A percentile compares a stretch with the other conserved stretches of the same genome.
Evolutionary conservation across 2,329 filamentous ascomycete species (phyloP).

Genomic region (Clarireedia paspali): DNA sequence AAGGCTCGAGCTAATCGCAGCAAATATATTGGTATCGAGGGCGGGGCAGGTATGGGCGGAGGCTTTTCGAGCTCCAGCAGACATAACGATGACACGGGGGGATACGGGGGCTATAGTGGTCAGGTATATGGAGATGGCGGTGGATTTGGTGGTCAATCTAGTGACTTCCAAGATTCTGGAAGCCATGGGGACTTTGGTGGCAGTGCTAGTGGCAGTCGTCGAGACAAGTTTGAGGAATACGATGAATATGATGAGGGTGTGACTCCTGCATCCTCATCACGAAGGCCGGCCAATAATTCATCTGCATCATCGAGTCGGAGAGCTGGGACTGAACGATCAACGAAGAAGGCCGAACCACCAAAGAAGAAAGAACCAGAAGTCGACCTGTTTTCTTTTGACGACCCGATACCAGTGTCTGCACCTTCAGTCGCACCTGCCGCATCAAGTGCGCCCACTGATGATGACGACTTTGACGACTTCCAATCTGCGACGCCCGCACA

Average conservation of each 20-base stretch:
- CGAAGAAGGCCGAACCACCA: conserved; percentile 59
- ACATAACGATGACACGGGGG: conserved; percentile 76
- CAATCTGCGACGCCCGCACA: conserved; percentile 67
- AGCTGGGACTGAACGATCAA: conserved; percentile 37
- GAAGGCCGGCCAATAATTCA: conserved; percentile 23
- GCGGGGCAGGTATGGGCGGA: conserved; percentile 56
- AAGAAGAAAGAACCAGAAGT: conserved; percentile 85
- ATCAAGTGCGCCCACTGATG: conserved; percentile 37
- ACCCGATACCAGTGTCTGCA: conserved; percentile 47
- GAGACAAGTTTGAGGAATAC: conserved; percentile 89
- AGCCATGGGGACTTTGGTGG: conserved; percentile 16
- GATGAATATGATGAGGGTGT: conserved; percentile 86
- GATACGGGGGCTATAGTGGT: conserved; percentile 55
- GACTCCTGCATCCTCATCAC: conserved; percentile 38
- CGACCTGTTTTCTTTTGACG: conserved; percentile 90
- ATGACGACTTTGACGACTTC: conserved; percentile 97
- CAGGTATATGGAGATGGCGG: conserved; percentile 93
- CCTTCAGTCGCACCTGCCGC: conserved; percentile 35
- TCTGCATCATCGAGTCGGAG: conserved; percentile 22
- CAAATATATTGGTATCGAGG: conserved; percentile 93
- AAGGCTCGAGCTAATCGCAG: conserved; percentile 85
- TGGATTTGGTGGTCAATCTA: conserved; percentile 74
- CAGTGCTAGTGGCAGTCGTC: conserved; percentile 35
- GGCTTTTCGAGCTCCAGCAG: conserved; percentile 41
- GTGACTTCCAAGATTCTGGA: conserved; percentile 58